Evolutionary conservation across 768 basidiomycete genomes (phyloP), one percentile per base, ranked within the genome.

Genomic region (Amanita pallidorosea): DNA sequence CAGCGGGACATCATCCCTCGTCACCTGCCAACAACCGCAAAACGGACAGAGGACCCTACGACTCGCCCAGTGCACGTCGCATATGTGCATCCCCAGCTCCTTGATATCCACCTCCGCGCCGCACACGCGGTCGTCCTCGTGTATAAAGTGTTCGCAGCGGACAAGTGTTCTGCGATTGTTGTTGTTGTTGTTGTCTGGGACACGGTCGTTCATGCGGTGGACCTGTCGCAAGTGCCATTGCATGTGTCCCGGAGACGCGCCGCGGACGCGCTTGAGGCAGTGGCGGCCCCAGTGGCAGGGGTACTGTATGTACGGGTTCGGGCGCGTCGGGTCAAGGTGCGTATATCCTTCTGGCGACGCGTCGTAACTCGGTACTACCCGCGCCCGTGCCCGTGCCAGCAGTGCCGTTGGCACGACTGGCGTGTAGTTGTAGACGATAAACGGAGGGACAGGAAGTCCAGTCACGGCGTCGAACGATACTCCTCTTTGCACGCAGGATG

Each of bases 41-140:
- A 48, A 48, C n/a, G 47, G 47, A 37, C 47, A 48, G 3, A 23
- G 25, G 8, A 48, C 47, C 4, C 4, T 15, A 2, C 47, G 47
- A 17, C 47, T 48, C n/a, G 15, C 7, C 47, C 47, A 48, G 25
- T 48, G 47, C 12, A 37, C 36, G 25, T 48, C 47, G 38, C 35
- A 38, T 25, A 48, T 17, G 6, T 48, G 47, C 11, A 12, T 25
- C 11, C 47, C 36, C 1, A 48, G 35, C 3, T 38, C 22, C n/a
- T 17, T 38, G 17, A n/a, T 22, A 5, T 25, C 23, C 8, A 48
- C 25, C 36, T 37, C 22, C 2, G 18, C 23, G 5, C 36, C 37
- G n/a, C 47, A 48, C 12, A 38, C n/a, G n/a, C 36, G 35, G 17
- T 40, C 20, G n/a, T 47, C 35, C 18, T 27, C 13, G 25, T 25